A percentile compares a stretch with the other conserved stretches of the same genome.
Conservation (phyloP, 2,329 filamentous ascomycete genomes). For the Alternaria infectoria region DNA sequence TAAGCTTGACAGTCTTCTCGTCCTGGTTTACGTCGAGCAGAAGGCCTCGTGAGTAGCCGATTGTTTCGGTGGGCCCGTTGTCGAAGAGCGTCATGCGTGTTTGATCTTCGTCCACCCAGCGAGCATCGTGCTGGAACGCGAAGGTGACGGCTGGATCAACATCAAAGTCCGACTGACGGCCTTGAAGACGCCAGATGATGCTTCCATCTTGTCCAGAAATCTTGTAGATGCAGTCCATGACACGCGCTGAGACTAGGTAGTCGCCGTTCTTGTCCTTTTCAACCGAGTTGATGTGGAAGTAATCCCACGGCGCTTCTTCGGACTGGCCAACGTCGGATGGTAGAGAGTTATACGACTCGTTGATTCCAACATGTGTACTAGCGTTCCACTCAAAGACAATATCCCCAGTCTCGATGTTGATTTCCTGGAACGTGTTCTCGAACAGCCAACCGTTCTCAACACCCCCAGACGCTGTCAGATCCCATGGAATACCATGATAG, state of each 20-base stretch:
- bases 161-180: slow-evolving; percentile 22
- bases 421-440: slow-evolving; percentile 54
- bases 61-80: slow-evolving; percentile 38
- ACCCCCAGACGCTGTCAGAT: slow-evolving; percentile 49
- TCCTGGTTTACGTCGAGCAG: slow-evolving; percentile 49
- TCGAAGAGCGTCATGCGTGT: slow-evolving; percentile 49
- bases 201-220: slow-evolving; percentile 21
- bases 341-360: slow-evolving; percentile 32
- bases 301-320: slow-evolving; percentile 47
- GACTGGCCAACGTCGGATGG: slow-evolving; percentile 31
- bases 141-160: slow-evolving; percentile 16
- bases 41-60: slow-evolving; percentile 39
- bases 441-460: slow-evolving; percentile 49
- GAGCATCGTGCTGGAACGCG: slow-evolving; percentile 29
- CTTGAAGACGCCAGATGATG: slow-evolving; percentile 40
- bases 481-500: slow-evolving; percentile 48
- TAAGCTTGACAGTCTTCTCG: slow-evolving; percentile 53
- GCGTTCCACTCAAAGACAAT: slow-evolving; percentile 52
- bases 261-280: slow-evolving; percentile 35
- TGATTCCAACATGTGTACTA: slow-evolving; percentile 41
- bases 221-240: slow-evolving; percentile 23
- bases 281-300: slow-evolving; percentile 48
- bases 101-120: slow-evolving; percentile 24
- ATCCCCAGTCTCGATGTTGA: slow-evolving; percentile 50
- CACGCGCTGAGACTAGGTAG: slow-evolving; percentile 29